These are phyloP conservation scores for Beta vulgaris DNA, from an alignment of 148 eudicot species.

Conservation along the genomic window DNA sequence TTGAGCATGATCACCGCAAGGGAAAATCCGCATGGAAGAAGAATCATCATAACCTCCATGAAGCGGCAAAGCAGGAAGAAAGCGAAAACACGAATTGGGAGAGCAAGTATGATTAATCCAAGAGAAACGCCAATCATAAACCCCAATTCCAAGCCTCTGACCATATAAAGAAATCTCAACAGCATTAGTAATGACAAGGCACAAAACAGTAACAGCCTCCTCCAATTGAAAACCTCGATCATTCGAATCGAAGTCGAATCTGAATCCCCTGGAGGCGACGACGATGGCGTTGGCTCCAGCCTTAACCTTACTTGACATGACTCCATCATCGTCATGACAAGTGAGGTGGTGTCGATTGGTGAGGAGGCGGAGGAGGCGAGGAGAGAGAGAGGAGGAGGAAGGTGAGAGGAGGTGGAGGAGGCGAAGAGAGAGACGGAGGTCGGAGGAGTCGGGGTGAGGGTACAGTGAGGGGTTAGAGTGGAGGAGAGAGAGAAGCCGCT, in stretches of 20 bases:
- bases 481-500: constrained; percentile 38
- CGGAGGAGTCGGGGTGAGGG: constrained; percentile 41
- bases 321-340: constrained; percentile 4
- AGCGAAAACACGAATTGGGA: constrained; percentile 63
- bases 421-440: constrained; percentile 69
- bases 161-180: constrained; percentile 56
- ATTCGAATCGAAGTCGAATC: not conserved
- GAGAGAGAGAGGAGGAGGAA: not conserved
- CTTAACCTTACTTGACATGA: constrained; percentile 30
- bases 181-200: constrained; percentile 56
- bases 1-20: constrained; percentile 12
- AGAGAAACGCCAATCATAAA: constrained; percentile 55
- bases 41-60: constrained; percentile 5
- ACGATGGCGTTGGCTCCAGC: constrained; percentile 39
- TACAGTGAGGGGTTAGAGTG: constrained; percentile 20
- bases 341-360: constrained; percentile 31
- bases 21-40: constrained; percentile 29
- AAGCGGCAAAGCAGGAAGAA: constrained; percentile 16
- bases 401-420: constrained; percentile 38
- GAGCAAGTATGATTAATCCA: constrained; percentile 86
- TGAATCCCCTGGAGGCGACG: constrained; percentile 39
- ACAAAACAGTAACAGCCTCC: constrained; percentile 47
- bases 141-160: constrained; percentile 52
- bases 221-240: constrained; percentile 28
- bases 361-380: constrained; percentile 39